Conservation (phyloP, 139 green algal genomes). For the Micractinium sp. region DNA sequence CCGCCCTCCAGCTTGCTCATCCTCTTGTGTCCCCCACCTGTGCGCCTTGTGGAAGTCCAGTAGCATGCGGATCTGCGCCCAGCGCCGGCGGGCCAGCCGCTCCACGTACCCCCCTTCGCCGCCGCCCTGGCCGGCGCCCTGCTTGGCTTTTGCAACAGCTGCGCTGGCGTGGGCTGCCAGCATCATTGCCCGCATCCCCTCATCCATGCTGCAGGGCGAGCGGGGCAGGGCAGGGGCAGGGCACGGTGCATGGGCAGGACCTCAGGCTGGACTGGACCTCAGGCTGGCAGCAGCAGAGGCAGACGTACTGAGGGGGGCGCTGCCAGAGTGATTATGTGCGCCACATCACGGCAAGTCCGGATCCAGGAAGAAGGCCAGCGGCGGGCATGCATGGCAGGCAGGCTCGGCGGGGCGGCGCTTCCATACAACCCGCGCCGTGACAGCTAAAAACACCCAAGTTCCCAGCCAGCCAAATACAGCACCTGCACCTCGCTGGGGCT, state of each 20-base stretch:
- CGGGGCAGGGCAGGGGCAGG: not conserved
- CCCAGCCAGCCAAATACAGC: too few relatives aligned
- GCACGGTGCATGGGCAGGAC: not conserved
- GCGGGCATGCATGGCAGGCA: too few relatives aligned
- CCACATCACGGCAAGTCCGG: too few relatives aligned
- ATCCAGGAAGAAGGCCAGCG: too few relatives aligned
- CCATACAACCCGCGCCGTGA: too few relatives aligned
- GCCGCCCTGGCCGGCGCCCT: not conserved
- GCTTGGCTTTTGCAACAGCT: not conserved
- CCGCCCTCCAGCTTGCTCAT: too few relatives aligned
- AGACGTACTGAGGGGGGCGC: too few relatives aligned
- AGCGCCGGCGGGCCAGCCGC: conserved; percentile 27
- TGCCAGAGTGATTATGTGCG: too few relatives aligned
- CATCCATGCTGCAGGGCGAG: conserved; percentile 27
- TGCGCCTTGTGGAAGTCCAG: conserved; percentile 42
- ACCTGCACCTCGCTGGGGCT: not conserved
- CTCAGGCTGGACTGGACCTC: too few relatives aligned
- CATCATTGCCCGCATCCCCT: conserved; percentile 11
- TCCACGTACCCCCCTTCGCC: not conserved
- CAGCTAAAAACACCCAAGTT: not conserved
- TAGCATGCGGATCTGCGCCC: conserved; percentile 36
- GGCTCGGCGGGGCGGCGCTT: too few relatives aligned
- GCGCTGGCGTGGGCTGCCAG: not conserved
- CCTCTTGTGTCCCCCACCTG: not conserved
- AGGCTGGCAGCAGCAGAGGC: too few relatives aligned